Conservation (phyloP, 129 eudicot species). For the Dittrichia graveolens region DNA sequence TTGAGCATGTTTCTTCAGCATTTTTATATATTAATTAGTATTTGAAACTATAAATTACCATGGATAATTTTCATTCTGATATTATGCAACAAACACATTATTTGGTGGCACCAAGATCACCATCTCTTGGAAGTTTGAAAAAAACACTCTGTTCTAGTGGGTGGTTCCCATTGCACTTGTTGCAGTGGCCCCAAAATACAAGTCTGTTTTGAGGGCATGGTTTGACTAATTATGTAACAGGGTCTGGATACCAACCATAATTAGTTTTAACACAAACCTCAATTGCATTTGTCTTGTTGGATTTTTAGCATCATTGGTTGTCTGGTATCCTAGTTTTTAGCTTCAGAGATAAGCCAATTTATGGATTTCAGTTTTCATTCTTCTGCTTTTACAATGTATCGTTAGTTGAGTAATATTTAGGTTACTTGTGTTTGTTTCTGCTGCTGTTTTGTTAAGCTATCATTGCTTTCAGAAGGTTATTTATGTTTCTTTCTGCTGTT, state of each 20-base stretch:
- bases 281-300: not conserved
- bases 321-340: not conserved
- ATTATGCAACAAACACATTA: not conserved
- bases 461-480: not conserved
- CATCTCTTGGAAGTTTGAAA: too few relatives aligned
- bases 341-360: not conserved
- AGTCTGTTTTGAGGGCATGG: too few relatives aligned
- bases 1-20: not conserved
- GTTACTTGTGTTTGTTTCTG: not conserved
- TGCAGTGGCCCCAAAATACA: too few relatives aligned
- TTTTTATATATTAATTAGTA: not conserved
- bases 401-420: conserved; percentile 5
- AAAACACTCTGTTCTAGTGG: too few relatives aligned
- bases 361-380: not conserved
- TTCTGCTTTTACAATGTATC: conserved; percentile 5
- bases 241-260: too few relatives aligned
- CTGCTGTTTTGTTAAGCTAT: conserved; percentile 15
- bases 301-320: conserved; percentile 9
- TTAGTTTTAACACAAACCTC: not conserved
- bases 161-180: too few relatives aligned
- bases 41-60: not conserved
- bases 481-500: conserved; percentile 10
- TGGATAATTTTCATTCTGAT: not conserved
- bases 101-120: not conserved
- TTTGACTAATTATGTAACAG: too few relatives aligned